Evolutionary conservation across 2,329 filamentous ascomycete species (phyloP), one percentile per base, ranked within the genome.

Genomic region (Diaporthe sp.): DNA sequence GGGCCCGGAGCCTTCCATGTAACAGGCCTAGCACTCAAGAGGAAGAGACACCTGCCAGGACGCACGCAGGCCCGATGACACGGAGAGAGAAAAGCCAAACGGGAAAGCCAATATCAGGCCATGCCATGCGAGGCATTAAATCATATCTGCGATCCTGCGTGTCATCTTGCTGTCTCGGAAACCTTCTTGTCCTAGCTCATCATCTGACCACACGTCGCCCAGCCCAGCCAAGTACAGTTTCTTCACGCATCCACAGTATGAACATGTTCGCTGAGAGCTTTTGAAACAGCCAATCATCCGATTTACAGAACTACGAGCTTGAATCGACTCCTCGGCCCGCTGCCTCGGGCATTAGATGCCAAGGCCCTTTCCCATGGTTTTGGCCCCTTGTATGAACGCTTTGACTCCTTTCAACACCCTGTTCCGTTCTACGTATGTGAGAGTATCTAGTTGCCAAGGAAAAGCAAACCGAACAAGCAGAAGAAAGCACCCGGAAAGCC

Each of bases 201-300:
- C 28, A 51, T 68, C 65, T 28, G 22, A 68, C 65, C 46, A 13
- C 46, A 28, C 31, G 31, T 53, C 65, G 44, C 44, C 62, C 28
- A 68, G 62, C n/a, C 15, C n/a, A 19, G 31, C 31, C 62, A 53
- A 68, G 61, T 25, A 17, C 13, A 22, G 15, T 31, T 39, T 31
- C 39, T 46, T 31, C n/a, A 46, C 7, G 8, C 6, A 46, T 31
- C 15, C 7, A n/a, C 15, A 25, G 60, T 19, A 28, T 15, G 60
- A 31, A 62, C 22, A 44, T 22, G 60, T 46, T 46, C 39, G 15
- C 25, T 22, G n/a, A 22, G 19, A 3, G 12, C 31, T 12, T 68
- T 25, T 9, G 25, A 68, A 39, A 68, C 31, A 39, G 8, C 2
- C 22, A 53, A 39, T 53, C 46, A 53, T 68, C 65, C 31, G 65